Percentiles rank a stretch among this genome's conserved stretches.
phyloP scores from a whole-genome alignment of 495 filamentous ascomycete species.

The Aspergillus taichungensis region DNA sequence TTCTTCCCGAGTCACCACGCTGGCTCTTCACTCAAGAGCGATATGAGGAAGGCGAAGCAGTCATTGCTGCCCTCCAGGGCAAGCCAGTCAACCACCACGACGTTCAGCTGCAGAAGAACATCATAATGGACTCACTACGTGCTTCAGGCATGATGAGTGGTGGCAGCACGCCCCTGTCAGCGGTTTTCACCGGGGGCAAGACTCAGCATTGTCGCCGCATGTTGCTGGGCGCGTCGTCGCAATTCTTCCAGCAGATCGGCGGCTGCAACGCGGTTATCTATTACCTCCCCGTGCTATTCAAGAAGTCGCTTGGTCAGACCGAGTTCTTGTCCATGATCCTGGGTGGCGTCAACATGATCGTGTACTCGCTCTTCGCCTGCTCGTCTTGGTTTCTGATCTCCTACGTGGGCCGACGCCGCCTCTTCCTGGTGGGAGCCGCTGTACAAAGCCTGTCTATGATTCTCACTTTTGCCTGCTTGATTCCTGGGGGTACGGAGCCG shows the following conservation, averaged over 20 bases:
- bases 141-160: constrained; percentile 43
- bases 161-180: constrained; percentile 25
- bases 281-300: constrained; percentile 73
- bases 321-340: constrained; percentile 63
- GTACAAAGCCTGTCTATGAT: constrained; percentile 67
- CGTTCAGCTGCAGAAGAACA: constrained; percentile 48
- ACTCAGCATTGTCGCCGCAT: constrained; percentile 41
- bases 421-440: constrained; percentile 62
- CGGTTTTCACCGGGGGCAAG: constrained; percentile 34
- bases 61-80: constrained; percentile 60
- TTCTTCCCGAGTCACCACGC: constrained; percentile 47
- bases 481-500: constrained; percentile 13
- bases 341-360: constrained; percentile 76
- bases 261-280: constrained; percentile 81
- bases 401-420: constrained; percentile 62
- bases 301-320: constrained; percentile 51
- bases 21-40: constrained; percentile 53
- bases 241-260: constrained; percentile 75
- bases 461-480: constrained; percentile 34
- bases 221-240: constrained; percentile 48
- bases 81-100: constrained; percentile 50
- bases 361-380: constrained; percentile 70
- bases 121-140: constrained; percentile 70
- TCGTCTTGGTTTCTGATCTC: constrained; percentile 82
- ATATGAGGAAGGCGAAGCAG: constrained; percentile 58